A percentile compares a stretch with the other conserved stretches of the same genome.
Conservation (phyloP, 805 yeast species). For the Candida chilensis region DNA sequence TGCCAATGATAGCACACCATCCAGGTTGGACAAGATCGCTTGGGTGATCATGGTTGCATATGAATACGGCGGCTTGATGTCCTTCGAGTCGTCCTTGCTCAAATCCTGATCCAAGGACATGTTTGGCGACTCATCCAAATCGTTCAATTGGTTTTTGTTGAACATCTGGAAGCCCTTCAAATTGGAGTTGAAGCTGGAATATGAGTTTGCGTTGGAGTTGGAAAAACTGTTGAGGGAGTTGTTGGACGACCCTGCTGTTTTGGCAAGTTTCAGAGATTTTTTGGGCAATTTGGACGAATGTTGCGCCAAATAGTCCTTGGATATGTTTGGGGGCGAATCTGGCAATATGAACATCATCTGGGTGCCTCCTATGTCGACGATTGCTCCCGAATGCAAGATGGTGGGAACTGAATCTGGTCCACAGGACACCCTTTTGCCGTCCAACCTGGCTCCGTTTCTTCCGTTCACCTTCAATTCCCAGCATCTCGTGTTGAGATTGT, state of each 20-base stretch:
- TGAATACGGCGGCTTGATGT: conserved; percentile 92
- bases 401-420: conserved; percentile 39
- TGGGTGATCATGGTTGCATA: conserved; percentile 99
- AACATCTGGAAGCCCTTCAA: conserved; percentile 48
- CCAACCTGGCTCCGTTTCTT: conserved; percentile 89
- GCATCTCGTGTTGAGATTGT: conserved; percentile 60
- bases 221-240: no score
- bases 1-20: conserved; percentile 80
- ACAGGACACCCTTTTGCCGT: conserved; percentile 46
- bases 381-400: conserved; percentile 75
- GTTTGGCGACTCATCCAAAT: conserved; percentile 7
- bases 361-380: conserved; percentile 91
- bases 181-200: conserved; percentile 3
- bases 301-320: conserved; percentile 32
- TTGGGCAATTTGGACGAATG: conserved; percentile 12
- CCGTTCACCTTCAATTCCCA: conserved; percentile 88
- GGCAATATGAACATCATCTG: conserved; percentile 99
- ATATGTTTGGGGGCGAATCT: conserved; percentile 68
- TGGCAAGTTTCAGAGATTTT: background rate
- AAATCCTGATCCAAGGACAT: conserved; percentile 40
- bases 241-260: no score
- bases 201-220: conserved; percentile 1
- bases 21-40: conserved; percentile 82
- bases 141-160: conserved; percentile 29
- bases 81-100: conserved; percentile 84